Conservation (phyloP, 140 eudicot genomes). For the Erigeron philadelphicus region DNA sequence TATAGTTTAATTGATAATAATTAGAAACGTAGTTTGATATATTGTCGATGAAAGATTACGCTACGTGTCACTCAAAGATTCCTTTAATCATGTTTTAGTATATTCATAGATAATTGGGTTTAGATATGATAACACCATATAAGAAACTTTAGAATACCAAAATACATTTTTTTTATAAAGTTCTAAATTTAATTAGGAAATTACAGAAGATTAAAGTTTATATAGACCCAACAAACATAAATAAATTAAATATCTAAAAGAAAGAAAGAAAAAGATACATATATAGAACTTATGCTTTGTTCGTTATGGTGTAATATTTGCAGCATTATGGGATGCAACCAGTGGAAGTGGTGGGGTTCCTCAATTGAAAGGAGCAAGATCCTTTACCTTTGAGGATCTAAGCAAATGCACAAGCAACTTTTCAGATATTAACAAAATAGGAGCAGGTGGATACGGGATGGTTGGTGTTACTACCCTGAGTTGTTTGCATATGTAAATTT, state of each 20-base stretch:
- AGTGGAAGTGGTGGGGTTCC: constrained; percentile 49
- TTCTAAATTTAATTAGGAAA: no score
- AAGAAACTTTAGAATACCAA: no score
- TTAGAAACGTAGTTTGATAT: neutral
- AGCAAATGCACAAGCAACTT: constrained; percentile 55
- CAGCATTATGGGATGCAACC: constrained; percentile 56
- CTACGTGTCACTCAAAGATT: no score
- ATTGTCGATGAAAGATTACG: neutral
- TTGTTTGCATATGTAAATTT: neutral
- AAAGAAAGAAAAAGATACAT: no score
- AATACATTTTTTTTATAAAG: no score
- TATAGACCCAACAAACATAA: no score
- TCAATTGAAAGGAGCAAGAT: constrained; percentile 57
- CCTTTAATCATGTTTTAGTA: no score
- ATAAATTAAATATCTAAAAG: no score
- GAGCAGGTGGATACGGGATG: constrained; percentile 78
- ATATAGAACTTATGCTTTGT: neutral
- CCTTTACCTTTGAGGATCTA: constrained; percentile 62
- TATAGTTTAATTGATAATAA: neutral
- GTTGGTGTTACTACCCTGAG: constrained; percentile 26
- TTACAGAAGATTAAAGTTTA: no score
- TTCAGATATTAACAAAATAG: constrained; percentile 54
- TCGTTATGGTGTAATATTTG: constrained; percentile 22
- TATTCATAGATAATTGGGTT: no score
- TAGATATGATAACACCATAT: no score